Base-by-base conservation (phyloP, 2,329 filamentous ascomycete species). In the Xylariales sp. region DNA sequence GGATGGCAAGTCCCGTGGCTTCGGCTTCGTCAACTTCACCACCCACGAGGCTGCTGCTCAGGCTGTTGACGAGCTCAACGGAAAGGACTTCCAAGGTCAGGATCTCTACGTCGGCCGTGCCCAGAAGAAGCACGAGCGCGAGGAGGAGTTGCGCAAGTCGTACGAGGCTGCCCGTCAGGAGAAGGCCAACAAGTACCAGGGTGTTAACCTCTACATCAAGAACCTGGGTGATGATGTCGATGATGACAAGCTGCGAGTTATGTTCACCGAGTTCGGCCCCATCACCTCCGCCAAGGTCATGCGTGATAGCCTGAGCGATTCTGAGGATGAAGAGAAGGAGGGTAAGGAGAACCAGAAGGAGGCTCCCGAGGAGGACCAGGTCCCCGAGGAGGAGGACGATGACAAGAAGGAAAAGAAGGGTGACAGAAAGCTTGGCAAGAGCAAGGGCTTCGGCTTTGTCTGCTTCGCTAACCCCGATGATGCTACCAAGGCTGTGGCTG, bases 381-480 rank as follows among this genome's bases (percentile, higher is more conserved):
- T 78, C 47, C 62, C 63, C 41, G 31, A 71, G 48, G 68, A 78
- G 47, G 63, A 65, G 42, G 59, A 68, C 37, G 62, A 70, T 41
- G 74, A 79, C 24, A 72, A 80, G 60, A 80, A 81, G 65, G 73
- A 69, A 67, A 76, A 78, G 56, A 77, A 74, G 56, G 59, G 66
- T 21, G 76, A 80, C 47, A 77, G 76, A 65, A 81, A 76, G 70
- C 77, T 95, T 44, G 93, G 93, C 65, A 97, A 97, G 86, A 95
- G 89, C 84, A 98, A 97, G 78, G 93, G 93, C 64, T 98, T 98
- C 64, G 93, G 93, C 56, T 98, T 98, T 66, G 93, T 98, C 60
- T 98, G 93, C 85, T 98, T 98, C 76, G 93, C 87, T 79, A 97
- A 95, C 77, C 90, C 93, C 44, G 93, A 98, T 57, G 93, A 98